Percentiles rank a stretch among this genome's conserved stretches.
These are phyloP conservation scores for Inga leiocalycina DNA, from an alignment of 306 rosid genomes.

Conservation along the genomic window DNA sequence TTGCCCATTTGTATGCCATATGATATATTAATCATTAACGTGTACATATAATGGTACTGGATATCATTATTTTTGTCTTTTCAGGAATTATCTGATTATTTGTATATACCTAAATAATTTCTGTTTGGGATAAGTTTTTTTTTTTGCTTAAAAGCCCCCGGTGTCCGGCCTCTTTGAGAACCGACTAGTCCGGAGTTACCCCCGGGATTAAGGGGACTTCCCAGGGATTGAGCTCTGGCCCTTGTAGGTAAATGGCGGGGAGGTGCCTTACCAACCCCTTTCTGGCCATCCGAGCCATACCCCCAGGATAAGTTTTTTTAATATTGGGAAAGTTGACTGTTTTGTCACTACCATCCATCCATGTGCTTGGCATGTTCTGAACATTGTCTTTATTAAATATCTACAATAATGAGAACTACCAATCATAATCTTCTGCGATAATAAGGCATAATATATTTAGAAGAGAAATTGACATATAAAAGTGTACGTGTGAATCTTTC, in stretches of 20 bases:
- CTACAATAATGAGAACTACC: not conserved
- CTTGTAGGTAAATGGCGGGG: too few species aligned
- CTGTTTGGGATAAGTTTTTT: not conserved
- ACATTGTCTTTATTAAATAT: not conserved
- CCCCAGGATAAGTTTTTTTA: not conserved
- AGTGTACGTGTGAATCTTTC: not conserved
- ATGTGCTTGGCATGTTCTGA: not conserved
- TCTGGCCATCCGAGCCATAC: too few species aligned
- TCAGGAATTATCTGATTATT: not conserved
- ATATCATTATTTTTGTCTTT: not conserved
- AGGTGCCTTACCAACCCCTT: too few species aligned
- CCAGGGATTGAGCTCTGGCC: too few species aligned
- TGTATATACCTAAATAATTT: too few species aligned
- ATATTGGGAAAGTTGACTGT: not conserved
- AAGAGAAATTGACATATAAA: not conserved
- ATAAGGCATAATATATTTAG: not conserved
- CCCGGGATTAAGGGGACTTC: too few species aligned
- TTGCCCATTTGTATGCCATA: too few species aligned
- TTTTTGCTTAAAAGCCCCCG: too few species aligned
- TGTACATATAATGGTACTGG: too few species aligned
- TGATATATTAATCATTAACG: not conserved
- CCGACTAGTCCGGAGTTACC: too few species aligned
- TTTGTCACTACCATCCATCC: not conserved
- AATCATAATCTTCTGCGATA: not conserved
- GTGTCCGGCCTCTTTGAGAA: too few species aligned